These are phyloP conservation scores for Ceratocystis alfenasii DNA, from an alignment of 2,329 filamentous ascomycete genomes.

Conservation along the genomic window DNA sequence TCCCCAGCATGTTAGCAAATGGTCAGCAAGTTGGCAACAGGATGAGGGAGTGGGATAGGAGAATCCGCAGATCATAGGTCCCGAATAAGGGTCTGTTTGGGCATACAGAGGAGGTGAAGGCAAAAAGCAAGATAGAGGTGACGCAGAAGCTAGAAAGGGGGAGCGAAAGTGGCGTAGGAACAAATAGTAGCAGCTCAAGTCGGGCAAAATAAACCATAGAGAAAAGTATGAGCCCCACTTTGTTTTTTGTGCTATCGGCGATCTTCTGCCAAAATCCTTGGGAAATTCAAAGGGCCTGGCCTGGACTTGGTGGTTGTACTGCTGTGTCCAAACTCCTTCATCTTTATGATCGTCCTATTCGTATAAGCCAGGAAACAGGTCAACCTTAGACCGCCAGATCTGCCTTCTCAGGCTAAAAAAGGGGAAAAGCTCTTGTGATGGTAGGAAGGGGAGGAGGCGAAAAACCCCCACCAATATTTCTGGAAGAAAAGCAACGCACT, in stretches of 20 bases:
- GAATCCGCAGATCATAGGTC: not conserved
- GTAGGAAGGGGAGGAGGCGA: not conserved
- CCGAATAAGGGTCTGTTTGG: not conserved
- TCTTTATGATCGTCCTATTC: not conserved
- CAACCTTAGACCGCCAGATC: not conserved
- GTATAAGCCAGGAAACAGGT: not conserved
- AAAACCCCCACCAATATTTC: not conserved
- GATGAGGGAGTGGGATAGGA: not conserved
- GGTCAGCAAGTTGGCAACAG: constrained; percentile 4
- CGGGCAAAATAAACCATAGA: not conserved
- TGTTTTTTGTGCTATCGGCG: not conserved
- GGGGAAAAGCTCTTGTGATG: not conserved
- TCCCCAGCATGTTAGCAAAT: not conserved
- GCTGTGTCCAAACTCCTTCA: not conserved
- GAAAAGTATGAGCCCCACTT: not conserved
- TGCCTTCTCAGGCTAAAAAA: not conserved
- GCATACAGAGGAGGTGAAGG: not conserved
- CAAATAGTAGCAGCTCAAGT: not conserved
- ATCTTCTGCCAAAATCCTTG: constrained; percentile 7
- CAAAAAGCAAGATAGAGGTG: not conserved
- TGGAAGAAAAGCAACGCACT: not conserved
- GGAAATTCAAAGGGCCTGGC: not conserved
- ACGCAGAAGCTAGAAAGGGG: not conserved
- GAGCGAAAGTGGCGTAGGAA: no score
- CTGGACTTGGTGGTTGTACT: no score